These are phyloP conservation scores for Paramecium caudatum DNA, from an alignment of 73 alveolate genomes.

Conservation along the genomic window DNA sequence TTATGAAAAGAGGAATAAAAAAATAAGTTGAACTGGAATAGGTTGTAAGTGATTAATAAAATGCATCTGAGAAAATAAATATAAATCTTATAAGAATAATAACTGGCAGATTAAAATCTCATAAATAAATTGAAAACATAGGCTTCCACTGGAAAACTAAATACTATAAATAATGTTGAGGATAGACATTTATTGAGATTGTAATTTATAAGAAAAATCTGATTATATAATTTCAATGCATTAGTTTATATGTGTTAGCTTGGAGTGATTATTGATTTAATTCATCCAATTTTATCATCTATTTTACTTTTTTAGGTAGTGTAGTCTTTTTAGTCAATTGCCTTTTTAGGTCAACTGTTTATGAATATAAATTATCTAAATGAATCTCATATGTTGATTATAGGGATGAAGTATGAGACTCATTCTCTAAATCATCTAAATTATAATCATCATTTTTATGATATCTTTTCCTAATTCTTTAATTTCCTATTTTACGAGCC, in stretches of 20 bases:
- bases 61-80: slow-evolving; percentile 28
- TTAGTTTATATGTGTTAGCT: slow-evolving; percentile 8
- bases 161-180: slow-evolving; percentile 14
- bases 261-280: neutral
- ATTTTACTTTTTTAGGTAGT: slow-evolving; percentile 40
- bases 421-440: slow-evolving; percentile 21
- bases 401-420: slow-evolving; percentile 59
- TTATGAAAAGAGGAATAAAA: too few relatives aligned
- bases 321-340: slow-evolving; percentile 21
- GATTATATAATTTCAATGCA: slow-evolving; percentile 30
- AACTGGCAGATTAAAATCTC: neutral
- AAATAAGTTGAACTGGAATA: slow-evolving; percentile 8
- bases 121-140: neutral
- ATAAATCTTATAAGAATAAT: neutral
- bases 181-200: slow-evolving; percentile 35
- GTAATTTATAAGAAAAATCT: slow-evolving; percentile 45
- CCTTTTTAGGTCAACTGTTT: slow-evolving; percentile 29
- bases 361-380: slow-evolving; percentile 57
- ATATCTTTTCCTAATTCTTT: slow-evolving; percentile 22
- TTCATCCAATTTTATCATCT: slow-evolving; percentile 28
- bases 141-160: neutral
- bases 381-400: slow-evolving; percentile 56
- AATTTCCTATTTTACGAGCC: neutral
- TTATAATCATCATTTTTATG: neutral
- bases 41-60: slow-evolving; percentile 2